Percentiles rank a stretch among this genome's conserved stretches.
Evolutionary conservation across 2,329 filamentous ascomycete genomes (phyloP).

Genomic region (Aspergillus ruber): DNA sequence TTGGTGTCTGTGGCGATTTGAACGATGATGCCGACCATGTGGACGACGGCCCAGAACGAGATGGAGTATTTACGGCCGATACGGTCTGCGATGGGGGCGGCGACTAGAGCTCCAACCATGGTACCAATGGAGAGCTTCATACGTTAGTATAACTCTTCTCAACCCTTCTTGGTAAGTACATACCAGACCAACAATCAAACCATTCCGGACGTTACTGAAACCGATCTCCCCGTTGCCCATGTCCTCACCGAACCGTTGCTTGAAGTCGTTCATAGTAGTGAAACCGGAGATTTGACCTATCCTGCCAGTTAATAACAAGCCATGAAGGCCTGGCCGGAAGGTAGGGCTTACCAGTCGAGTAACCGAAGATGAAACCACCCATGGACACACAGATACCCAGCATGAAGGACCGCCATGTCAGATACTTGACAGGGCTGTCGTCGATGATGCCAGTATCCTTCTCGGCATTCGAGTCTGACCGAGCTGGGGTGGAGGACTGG

Average conservation of each 20-base stretch:
- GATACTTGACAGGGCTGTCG: constrained; percentile 37
- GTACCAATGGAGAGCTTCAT: constrained; percentile 39
- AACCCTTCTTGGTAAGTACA: constrained; percentile 6
- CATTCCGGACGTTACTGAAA: constrained; percentile 41
- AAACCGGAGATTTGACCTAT: constrained; percentile 42
- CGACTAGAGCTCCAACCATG: constrained; percentile 36
- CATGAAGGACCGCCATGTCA: constrained; percentile 39
- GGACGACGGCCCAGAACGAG: constrained; percentile 39
- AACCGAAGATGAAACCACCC: constrained; percentile 44
- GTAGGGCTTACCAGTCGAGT: constrained; percentile 32
- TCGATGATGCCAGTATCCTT: constrained; percentile 29
- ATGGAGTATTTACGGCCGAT: constrained; percentile 43
- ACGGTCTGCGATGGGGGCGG: constrained; percentile 40
- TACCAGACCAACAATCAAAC: constrained; percentile 41
- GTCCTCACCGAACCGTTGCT: constrained; percentile 33
- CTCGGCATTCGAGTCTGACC: constrained; percentile 26
- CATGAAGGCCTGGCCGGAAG: constrained; percentile 1
- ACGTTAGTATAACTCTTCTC: constrained; percentile 2
- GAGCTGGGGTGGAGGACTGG: constrained; percentile 26
- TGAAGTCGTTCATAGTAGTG: constrained; percentile 42
- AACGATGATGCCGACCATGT: constrained; percentile 41
- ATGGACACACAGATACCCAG: constrained; percentile 43
- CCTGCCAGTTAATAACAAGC: constrained; percentile 5
- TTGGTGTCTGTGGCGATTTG: constrained; percentile 38
- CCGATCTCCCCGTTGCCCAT: constrained; percentile 25